Base-by-base conservation (phyloP, 352 stramenopile species). In the Hyaloperonospora brassicae region DNA sequence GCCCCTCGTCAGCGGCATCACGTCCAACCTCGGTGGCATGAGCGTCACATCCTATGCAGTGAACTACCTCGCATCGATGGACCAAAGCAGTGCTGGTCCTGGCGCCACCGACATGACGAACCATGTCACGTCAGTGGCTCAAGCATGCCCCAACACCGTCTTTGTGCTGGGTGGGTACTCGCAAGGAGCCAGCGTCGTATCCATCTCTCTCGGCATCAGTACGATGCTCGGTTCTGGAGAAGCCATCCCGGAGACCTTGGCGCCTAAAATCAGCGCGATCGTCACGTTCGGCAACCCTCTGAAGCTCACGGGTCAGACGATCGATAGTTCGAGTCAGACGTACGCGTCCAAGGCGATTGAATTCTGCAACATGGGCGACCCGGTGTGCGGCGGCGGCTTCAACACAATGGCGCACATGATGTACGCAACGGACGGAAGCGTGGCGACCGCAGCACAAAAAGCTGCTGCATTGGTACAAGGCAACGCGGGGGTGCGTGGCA, bases 281-380 rank as follows among this genome's bases (percentile, higher is more conserved):
- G 66, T 74, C 48, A 68, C 58, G 23, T 74, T 72, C 53, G 64
- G 64, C 24, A 72, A 72, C 39, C 64, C 64, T 13, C 45, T 72
- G 10, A 59, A 61, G 49, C 52, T 69, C 14, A 61, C 57, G 48
- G 60, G 64, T 10, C 38, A 69, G 23, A 66, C 64, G 0, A 66
- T 72, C 24, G 22, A 59, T 21, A 61, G 52, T 6, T 27, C 64
- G 3, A 72, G 64, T 36, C 24, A 52, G 2, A 61, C 47, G 11
- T 72, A 72, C 50, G 60, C 50, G 3, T 38, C 60, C 17, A 72
- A 67, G 51, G 56, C 64, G 0, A 62, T 69, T 10, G 64, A 72
- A 31, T 65, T 66, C 47, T 72, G 60, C 53, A 63, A 57, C 43
- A 49, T 43, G 44, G 64, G 60, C 25, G 60, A 72, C 36, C 64